Evolutionary conservation across 2,329 filamentous ascomycete genomes (phyloP).

Genomic region (Xylaria sp.): DNA sequence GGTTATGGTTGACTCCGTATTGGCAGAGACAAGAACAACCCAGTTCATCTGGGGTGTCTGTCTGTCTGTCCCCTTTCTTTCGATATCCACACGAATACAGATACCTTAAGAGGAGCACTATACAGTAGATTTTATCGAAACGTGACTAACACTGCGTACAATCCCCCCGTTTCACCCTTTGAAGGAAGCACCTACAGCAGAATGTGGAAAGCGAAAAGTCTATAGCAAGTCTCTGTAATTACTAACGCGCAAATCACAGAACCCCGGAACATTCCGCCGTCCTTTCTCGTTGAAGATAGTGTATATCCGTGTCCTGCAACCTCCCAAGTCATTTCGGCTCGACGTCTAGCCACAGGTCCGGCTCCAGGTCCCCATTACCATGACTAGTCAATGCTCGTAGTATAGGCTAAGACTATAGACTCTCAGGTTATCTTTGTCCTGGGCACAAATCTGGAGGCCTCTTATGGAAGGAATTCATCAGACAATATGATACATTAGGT

Average conservation of each 20-base stretch:
- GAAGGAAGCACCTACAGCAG: slow-evolving; percentile 7
- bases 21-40: slow-evolving; percentile 4
- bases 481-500: slow-evolving; percentile 8
- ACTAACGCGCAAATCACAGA: slow-evolving; percentile 1
- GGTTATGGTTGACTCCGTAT: slow-evolving; percentile 25
- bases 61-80: slow-evolving; percentile 28
- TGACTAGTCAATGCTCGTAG: background rate
- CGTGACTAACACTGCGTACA: slow-evolving; percentile 7
- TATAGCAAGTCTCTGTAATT: slow-evolving; percentile 8
- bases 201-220: slow-evolving; percentile 4
- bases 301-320: slow-evolving; percentile 6
- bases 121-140: slow-evolving; percentile 22
- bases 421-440: background rate
- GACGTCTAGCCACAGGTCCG: slow-evolving; percentile 6
- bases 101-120: slow-evolving; percentile 20
- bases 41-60: background rate
- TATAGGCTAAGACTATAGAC: background rate
- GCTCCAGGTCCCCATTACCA: slow-evolving; percentile 16
- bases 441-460: slow-evolving; percentile 20
- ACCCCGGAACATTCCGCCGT: slow-evolving; percentile 10
- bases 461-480: slow-evolving; percentile 6
- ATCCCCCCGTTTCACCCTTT: slow-evolving; percentile 22
- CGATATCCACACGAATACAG: slow-evolving; percentile 22
- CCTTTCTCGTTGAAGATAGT: background rate
- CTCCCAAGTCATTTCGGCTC: slow-evolving; percentile 25